These are phyloP conservation scores for Globisporangium alternatum DNA, from an alignment of 352 stramenopile species.

Conservation along the genomic window DNA sequence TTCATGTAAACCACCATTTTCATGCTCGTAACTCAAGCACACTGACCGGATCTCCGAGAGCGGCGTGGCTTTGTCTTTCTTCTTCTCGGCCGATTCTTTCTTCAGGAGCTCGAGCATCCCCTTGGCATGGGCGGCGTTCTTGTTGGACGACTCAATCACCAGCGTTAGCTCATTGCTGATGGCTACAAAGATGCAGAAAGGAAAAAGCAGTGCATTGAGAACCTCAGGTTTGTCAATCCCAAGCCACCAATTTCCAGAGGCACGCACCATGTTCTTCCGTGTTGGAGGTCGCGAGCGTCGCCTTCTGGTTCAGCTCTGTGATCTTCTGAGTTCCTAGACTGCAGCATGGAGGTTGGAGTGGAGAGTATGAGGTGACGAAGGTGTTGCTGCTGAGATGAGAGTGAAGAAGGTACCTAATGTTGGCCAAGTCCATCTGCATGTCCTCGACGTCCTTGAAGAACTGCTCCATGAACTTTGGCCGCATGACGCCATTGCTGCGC, in stretches of 20 bases:
- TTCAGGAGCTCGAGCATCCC: constrained; percentile 86
- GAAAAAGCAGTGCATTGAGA: neutral
- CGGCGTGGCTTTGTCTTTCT: constrained; percentile 85
- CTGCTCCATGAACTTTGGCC: constrained; percentile 91
- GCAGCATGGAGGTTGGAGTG: neutral
- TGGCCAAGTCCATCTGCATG: constrained; percentile 92
- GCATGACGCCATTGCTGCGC: constrained; percentile 42
- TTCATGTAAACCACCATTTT: neutral
- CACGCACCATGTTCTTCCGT: constrained; percentile 80
- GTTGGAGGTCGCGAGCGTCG: constrained; percentile 92
- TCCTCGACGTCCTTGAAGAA: constrained; percentile 96
- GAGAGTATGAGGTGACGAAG: neutral
- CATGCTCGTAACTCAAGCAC: constrained; percentile 4
- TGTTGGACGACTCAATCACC: constrained; percentile 93
- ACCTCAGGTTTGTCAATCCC: neutral
- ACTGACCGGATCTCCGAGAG: constrained; percentile 62
- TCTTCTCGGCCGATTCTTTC: constrained; percentile 93
- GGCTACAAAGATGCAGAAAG: constrained; percentile 24
- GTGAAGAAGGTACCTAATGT: constrained; percentile 61
- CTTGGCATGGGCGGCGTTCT: constrained; percentile 89
- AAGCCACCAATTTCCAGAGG: neutral
- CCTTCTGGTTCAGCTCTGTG: constrained; percentile 90
- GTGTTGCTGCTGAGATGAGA: neutral
- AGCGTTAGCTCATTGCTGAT: constrained; percentile 90
- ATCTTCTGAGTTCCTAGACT: constrained; percentile 91